A percentile compares a stretch with the other conserved stretches of the same genome.
Conservation (phyloP, 768 basidiomycete species). For the Amanita polypyramis region DNA sequence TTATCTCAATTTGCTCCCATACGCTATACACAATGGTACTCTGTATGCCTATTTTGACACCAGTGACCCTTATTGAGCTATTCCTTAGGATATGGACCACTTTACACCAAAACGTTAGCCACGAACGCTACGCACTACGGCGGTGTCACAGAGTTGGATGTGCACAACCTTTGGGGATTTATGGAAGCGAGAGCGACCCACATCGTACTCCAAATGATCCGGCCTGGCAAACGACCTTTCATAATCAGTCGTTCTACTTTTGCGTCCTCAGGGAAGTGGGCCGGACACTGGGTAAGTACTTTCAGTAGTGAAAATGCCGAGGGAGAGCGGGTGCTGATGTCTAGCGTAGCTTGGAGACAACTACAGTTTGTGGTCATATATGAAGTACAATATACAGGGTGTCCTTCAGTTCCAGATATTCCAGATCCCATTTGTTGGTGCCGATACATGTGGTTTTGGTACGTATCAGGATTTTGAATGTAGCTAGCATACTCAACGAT, state of each 20-base stretch:
- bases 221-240: conserved; percentile 57
- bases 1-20: conserved; percentile 50
- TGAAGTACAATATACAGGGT: conserved; percentile 63
- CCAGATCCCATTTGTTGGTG: conserved; percentile 78
- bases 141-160: conserved; percentile 54
- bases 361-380: conserved; percentile 63
- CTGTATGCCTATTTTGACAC: conserved; percentile 2
- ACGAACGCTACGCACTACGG: conserved; percentile 63
- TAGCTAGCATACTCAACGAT: conserved; percentile 10
- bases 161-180: conserved; percentile 62
- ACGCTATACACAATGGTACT: conserved; percentile 64
- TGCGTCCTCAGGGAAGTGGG: conserved; percentile 57
- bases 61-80: conserved; percentile 2
- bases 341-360: conserved; percentile 62
- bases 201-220: conserved; percentile 41
- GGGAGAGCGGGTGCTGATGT: neutral
- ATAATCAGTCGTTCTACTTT: conserved; percentile 63
- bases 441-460: conserved; percentile 67
- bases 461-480: conserved; percentile 14
- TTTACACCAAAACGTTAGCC: conserved; percentile 48
- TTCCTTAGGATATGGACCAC: conserved; percentile 33
- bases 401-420: conserved; percentile 77
- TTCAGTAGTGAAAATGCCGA: neutral
- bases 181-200: conserved; percentile 65
- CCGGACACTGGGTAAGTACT: conserved; percentile 55